phyloP scores from a whole-genome alignment of 495 filamentous ascomycete genomes.

The Corynascus novoguineensis region DNA sequence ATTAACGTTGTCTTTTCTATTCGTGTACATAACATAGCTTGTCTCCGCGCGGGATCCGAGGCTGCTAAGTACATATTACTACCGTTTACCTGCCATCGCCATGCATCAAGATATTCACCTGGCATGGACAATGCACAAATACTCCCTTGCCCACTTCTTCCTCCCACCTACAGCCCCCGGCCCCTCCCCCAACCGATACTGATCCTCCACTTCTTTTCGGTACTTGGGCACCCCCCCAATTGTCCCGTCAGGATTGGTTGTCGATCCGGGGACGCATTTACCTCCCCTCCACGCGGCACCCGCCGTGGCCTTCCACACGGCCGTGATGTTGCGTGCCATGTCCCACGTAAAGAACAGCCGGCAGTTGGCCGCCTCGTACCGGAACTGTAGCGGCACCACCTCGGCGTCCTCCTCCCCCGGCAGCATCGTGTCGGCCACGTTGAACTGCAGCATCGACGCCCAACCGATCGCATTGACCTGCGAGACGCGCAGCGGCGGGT shows the following conservation, averaged over 20 bases:
- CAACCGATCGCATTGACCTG: background rate
- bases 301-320: conserved; percentile 45
- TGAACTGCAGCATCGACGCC: conserved; percentile 1
- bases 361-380: conserved; percentile 51
- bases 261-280: conserved; percentile 21
- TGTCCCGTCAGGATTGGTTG: conserved; percentile 9
- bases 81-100: too few relatives aligned
- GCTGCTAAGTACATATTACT: too few relatives aligned
- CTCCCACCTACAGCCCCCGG: conserved; percentile 9
- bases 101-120: too few relatives aligned
- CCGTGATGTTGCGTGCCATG: conserved; percentile 42
- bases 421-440: conserved; percentile 10
- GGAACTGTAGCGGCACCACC: conserved; percentile 44
- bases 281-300: conserved; percentile 29
- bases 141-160: too few relatives aligned
- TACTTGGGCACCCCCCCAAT: conserved; percentile 12
- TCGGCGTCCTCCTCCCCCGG: conserved; percentile 18
- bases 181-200: conserved; percentile 7
- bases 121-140: too few relatives aligned
- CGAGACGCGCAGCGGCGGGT: conserved; percentile 3
- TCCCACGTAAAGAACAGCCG: conserved; percentile 50
- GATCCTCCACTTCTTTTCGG: conserved; percentile 8
- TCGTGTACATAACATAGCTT: too few relatives aligned
- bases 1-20: too few relatives aligned
- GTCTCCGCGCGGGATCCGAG: too few relatives aligned